Percentiles rank a stretch among this genome's conserved stretches.
phyloP scores from a whole-genome alignment of 345 rosid species.

The Sisymbrium altissimum region DNA sequence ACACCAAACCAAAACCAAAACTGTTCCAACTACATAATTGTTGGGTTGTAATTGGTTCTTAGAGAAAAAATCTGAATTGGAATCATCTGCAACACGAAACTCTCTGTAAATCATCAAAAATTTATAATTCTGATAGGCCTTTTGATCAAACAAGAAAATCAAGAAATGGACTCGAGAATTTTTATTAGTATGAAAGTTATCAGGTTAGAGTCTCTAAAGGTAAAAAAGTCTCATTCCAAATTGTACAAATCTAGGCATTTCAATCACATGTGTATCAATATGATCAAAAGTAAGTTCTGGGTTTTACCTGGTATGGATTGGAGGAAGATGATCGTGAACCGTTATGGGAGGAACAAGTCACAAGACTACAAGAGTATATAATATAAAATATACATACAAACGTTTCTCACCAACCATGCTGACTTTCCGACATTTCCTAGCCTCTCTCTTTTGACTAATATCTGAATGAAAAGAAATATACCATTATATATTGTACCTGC shows the following conservation, averaged over 20 bases:
- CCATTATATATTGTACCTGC: fast-evolving
- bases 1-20: too few species aligned
- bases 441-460: neutral
- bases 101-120: neutral
- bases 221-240: neutral
- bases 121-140: neutral
- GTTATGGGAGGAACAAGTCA: neutral
- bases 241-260: neutral
- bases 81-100: neutral
- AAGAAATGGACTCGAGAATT: neutral
- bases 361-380: neutral
- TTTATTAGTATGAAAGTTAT: neutral
- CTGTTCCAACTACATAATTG: neutral
- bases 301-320: constrained; percentile 17
- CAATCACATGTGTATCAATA: neutral
- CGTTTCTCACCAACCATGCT: neutral
- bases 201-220: neutral
- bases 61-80: neutral
- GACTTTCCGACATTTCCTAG: neutral
- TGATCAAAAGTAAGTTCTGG: neutral
- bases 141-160: neutral
- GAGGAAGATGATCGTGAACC: constrained; percentile 15
- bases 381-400: neutral
- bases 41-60: neutral
- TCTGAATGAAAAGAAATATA: fast-evolving